Conservation (phyloP, 202 grass and related monocot species). For the Zoysia matrella region DNA sequence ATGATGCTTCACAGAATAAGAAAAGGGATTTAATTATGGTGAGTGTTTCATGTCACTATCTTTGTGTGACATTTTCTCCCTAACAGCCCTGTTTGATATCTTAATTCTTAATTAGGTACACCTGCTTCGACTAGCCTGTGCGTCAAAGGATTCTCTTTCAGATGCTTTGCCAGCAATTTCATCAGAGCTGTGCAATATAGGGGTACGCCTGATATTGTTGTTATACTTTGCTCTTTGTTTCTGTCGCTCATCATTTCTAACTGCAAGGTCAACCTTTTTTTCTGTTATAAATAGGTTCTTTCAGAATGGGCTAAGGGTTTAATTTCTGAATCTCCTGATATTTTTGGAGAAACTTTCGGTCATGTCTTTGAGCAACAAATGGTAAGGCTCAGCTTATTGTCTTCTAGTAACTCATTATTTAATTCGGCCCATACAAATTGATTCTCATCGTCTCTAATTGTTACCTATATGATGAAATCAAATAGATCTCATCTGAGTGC, state of each 20-base stretch:
- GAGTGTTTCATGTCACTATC: slow-evolving; percentile 13
- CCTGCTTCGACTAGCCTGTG: slow-evolving; percentile 78
- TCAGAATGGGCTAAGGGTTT: slow-evolving; percentile 93
- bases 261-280: slow-evolving; percentile 27
- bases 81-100: slow-evolving; percentile 47
- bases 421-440: slow-evolving; percentile 9
- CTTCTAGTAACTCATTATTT: slow-evolving; percentile 37
- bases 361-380: slow-evolving; percentile 65
- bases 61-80: slow-evolving; percentile 28
- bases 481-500: slow-evolving; percentile 78
- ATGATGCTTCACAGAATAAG: slow-evolving; percentile 66
- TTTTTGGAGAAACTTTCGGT: slow-evolving; percentile 74
- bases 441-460: slow-evolving; percentile 34
- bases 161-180: slow-evolving; percentile 76
- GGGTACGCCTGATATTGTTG: slow-evolving; percentile 52
- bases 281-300: slow-evolving; percentile 66
- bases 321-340: slow-evolving; percentile 63
- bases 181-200: slow-evolving; percentile 80
- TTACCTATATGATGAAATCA: slow-evolving; percentile 40
- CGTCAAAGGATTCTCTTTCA: slow-evolving; percentile 75
- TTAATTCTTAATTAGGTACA: slow-evolving; percentile 69
- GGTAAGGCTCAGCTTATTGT: slow-evolving; percentile 54
- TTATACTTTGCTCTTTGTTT: slow-evolving; percentile 36
- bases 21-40: slow-evolving; percentile 93
- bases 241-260: slow-evolving; percentile 19